A percentile compares a stretch with the other conserved stretches of the same genome.
These are phyloP conservation scores for Pholiota microspora DNA, from an alignment of 768 basidiomycete species.

Conservation along the genomic window DNA sequence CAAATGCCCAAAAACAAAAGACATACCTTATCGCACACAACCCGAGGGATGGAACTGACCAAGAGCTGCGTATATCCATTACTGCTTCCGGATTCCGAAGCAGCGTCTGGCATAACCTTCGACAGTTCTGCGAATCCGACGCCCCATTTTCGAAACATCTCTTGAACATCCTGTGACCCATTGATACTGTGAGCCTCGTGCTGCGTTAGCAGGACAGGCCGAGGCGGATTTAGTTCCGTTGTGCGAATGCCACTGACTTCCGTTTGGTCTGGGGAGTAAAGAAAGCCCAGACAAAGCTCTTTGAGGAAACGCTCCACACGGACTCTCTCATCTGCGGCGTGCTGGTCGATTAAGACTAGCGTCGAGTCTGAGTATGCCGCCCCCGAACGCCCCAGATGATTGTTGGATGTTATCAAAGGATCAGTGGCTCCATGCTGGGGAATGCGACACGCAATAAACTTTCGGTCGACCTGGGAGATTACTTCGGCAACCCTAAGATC, in stretches of 20 bases:
- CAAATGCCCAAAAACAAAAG: constrained; percentile 20
- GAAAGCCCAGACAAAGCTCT: constrained; percentile 70
- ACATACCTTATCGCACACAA: constrained; percentile 74
- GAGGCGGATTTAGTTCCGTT: constrained; percentile 48
- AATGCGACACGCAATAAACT: constrained; percentile 82
- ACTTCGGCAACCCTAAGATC: constrained; percentile 59
- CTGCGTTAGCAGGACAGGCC: constrained; percentile 62
- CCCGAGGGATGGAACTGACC: constrained; percentile 61
- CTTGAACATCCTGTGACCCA: constrained; percentile 36
- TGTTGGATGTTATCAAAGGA: not conserved
- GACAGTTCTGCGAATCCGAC: constrained; percentile 47
- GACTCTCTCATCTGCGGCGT: constrained; percentile 96
- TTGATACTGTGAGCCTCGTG: constrained; percentile 57
- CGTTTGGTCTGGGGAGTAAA: constrained; percentile 35
- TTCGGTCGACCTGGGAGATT: constrained; percentile 85
- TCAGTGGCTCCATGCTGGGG: constrained; percentile 7
- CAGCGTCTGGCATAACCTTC: constrained; percentile 23
- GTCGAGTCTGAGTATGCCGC: constrained; percentile 15
- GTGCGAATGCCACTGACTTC: constrained; percentile 22
- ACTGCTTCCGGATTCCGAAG: constrained; percentile 28
- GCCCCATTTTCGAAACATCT: constrained; percentile 68
- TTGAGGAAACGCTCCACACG: constrained; percentile 83
- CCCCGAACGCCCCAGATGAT: constrained; percentile 6
- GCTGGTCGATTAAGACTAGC: constrained; percentile 90
- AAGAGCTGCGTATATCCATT: constrained; percentile 62